Base-by-base conservation (phyloP, 306 rosid genomes). In the Glycine soja region DNA sequence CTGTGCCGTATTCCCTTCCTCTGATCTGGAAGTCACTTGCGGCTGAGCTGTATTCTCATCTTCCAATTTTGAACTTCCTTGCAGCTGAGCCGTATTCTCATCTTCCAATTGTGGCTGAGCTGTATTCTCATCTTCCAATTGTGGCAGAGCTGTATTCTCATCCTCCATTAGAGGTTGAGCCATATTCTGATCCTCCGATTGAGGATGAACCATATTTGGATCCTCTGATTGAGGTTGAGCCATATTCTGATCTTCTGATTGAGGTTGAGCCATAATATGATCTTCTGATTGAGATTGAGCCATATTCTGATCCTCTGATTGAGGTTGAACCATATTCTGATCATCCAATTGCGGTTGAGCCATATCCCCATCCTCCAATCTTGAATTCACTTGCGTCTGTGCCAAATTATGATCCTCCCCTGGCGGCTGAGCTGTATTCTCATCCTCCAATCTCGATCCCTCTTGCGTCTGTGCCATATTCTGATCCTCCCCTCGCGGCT, bases 341-440 rank as follows among this genome's bases (percentile, higher is more conserved):
- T 70, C 66, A 18, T 50, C 79, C 16, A 50, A 4, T 6, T 6
- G 34, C 10, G 9, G 34, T 24, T 43, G 45, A 12, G 36, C 9
- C 0, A 46, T 18, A 3, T 79, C 81, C 38, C 43, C 56, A 62
- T 59, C 51, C 72, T 50, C 78, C 5, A 36, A 63, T 46, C 14
- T 8, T 8, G 32, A 40, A 66, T 15, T 8, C 38, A 15, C 8
- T 10, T 24, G 30, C 30, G 30, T 24, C 30, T 24, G 30, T 24
- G 30, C 30, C 30, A 24, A 24, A 24, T 24, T 24, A 24, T 1
- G 30, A 24, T 24, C 30, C 30, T 24, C 30, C 30, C 30, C 30
- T 24, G 16, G 42, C 0, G 5, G 65, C 72, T 59, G 54, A 52
- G 50, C 19, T 10, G 10, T 83, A 72, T 57, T 42, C n/a, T 3